A percentile compares a stretch with the other conserved stretches of the same genome.
Evolutionary conservation across 441 rosid species (phyloP).

Genomic region (Aquilaria agallochum): DNA sequence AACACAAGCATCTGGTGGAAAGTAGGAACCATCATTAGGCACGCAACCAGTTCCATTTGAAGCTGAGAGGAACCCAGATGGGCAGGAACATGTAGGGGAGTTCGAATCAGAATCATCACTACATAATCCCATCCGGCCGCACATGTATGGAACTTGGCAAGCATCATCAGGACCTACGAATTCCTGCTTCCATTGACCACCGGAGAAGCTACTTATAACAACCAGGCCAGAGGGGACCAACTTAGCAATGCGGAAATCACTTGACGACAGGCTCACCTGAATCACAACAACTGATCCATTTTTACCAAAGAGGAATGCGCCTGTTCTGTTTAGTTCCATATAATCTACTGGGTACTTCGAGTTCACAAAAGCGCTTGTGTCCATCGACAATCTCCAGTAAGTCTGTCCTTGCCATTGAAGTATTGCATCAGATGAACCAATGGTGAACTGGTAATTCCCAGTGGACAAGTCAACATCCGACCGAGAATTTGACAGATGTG

Average conservation of each 20-base stretch:
- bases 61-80: slow-evolving; percentile 35
- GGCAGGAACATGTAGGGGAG: slow-evolving; percentile 61
- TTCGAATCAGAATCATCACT: slow-evolving; percentile 22
- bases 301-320: slow-evolving; percentile 49
- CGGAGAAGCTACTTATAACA: slow-evolving; percentile 37
- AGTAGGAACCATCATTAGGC: slow-evolving; percentile 37
- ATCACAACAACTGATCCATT: slow-evolving; percentile 56
- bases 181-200: slow-evolving; percentile 34
- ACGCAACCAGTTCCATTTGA: slow-evolving; percentile 36
- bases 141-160: slow-evolving; percentile 57
- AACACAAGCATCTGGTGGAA: slow-evolving; percentile 55
- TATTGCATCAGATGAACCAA: slow-evolving; percentile 42
- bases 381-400: slow-evolving; percentile 80
- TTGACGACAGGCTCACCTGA: slow-evolving; percentile 31
- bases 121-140: slow-evolving; percentile 63
- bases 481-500: slow-evolving; percentile 39
- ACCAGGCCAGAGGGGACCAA: slow-evolving; percentile 59
- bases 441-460: slow-evolving; percentile 55
- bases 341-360: slow-evolving; percentile 41
- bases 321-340: slow-evolving; percentile 54
- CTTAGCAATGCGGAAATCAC: slow-evolving; percentile 52
- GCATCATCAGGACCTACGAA: slow-evolving; percentile 48
- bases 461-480: slow-evolving; percentile 40
- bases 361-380: slow-evolving; percentile 33
- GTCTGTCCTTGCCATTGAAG: slow-evolving; percentile 56